Conservation (phyloP, 768 basidiomycete genomes). For the Phylloporus arenicola region DNA sequence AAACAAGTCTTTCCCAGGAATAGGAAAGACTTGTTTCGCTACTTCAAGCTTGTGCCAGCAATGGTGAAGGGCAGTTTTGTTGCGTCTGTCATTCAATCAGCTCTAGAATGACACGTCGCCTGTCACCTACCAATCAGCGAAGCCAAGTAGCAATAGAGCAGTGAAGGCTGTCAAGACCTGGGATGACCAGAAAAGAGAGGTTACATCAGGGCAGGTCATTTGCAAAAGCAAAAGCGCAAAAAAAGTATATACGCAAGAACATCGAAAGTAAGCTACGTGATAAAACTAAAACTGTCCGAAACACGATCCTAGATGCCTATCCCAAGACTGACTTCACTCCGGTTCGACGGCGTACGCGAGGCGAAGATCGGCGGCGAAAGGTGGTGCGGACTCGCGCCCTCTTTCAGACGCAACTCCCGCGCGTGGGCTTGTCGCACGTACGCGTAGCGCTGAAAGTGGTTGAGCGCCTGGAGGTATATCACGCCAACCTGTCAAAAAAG, state of each 20-base stretch:
- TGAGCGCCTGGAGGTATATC: conserved; percentile 70
- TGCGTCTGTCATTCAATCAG: too few relatives aligned
- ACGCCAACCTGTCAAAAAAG: conserved; percentile 58
- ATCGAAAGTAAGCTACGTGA: conserved; percentile 26
- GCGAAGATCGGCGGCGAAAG: conserved; percentile 29
- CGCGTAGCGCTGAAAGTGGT: conserved; percentile 86
- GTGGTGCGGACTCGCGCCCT: conserved; percentile 19
- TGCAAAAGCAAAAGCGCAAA: too few relatives aligned
- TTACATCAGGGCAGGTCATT: too few relatives aligned
- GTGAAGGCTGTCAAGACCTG: too few relatives aligned
- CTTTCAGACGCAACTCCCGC: conserved; percentile 42
- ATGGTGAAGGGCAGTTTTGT: too few relatives aligned
- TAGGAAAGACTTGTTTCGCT: too few relatives aligned
- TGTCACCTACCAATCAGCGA: too few relatives aligned
- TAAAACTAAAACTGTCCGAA: not conserved
- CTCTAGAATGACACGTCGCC: too few relatives aligned
- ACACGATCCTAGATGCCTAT: conserved; percentile 23
- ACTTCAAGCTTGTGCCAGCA: too few relatives aligned
- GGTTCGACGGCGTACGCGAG: conserved; percentile 41
- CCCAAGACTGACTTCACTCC: conserved; percentile 41
- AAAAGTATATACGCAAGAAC: conserved; percentile 25
- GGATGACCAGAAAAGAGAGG: too few relatives aligned
- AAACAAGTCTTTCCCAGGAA: too few relatives aligned
- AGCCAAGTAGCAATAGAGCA: too few relatives aligned
- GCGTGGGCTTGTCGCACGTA: conserved; percentile 79